Conservation (phyloP, 2,329 filamentous ascomycete genomes). For the Penicillium sp. region DNA sequence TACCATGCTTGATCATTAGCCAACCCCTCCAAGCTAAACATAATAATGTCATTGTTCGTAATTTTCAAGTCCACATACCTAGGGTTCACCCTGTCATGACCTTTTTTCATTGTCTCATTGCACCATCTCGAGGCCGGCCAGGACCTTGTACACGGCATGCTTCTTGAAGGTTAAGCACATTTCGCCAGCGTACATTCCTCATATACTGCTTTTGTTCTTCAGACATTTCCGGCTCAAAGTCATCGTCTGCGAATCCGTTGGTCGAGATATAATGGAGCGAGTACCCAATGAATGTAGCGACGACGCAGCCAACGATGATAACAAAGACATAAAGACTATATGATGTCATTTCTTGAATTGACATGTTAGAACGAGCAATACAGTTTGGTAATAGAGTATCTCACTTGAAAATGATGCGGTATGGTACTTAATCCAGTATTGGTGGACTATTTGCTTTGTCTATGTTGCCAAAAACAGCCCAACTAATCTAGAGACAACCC, state of each 20-base stretch:
- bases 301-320: conserved; percentile 6
- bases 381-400: background rate
- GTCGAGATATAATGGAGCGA: conserved; percentile 1
- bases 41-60: background rate
- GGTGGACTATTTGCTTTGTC: background rate
- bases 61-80: background rate
- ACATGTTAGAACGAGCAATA: background rate
- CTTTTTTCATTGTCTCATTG: background rate
- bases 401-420: background rate
- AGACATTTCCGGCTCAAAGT: background rate
- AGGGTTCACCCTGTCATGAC: background rate
- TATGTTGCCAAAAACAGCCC: background rate
- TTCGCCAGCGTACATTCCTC: conserved; percentile 1
- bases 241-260: conserved; percentile 1
- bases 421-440: background rate
- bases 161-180: background rate
- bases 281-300: background rate
- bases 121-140: background rate
- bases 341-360: background rate
- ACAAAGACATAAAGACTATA: conserved; percentile 5
- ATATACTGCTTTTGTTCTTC: conserved; percentile 4
- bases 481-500: background rate
- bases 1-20: too few species aligned
- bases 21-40: background rate
- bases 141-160: background rate